These are phyloP conservation scores for Colletotrichum spaethianum DNA, from an alignment of 2,329 filamentous ascomycete genomes.

Conservation along the genomic window DNA sequence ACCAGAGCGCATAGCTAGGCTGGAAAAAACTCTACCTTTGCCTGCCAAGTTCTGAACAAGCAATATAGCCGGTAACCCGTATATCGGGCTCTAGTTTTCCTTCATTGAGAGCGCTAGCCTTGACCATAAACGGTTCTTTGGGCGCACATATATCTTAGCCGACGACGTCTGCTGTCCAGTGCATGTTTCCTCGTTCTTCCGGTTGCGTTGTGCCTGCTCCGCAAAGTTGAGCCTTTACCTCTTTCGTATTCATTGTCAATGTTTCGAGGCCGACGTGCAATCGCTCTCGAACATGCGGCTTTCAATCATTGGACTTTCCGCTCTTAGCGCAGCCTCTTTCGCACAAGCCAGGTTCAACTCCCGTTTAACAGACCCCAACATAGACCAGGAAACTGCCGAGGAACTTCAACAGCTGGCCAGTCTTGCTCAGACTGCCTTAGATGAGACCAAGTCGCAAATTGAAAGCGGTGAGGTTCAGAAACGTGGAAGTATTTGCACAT, in stretches of 20 bases:
- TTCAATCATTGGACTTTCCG: neutral
- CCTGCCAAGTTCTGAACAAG: neutral
- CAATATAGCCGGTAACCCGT: neutral
- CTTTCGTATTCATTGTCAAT: neutral
- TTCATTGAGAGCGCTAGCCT: neutral
- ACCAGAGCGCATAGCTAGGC: neutral
- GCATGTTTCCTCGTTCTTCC: neutral
- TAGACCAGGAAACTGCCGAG: neutral
- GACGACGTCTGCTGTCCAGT: neutral
- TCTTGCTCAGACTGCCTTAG: constrained; percentile 41
- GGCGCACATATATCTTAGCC: constrained; percentile 1
- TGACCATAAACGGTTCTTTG: neutral
- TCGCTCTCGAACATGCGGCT: neutral
- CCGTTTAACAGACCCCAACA: neutral
- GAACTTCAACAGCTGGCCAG: constrained; percentile 19
- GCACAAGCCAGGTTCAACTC: constrained; percentile 35
- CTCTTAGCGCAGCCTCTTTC: constrained; percentile 2
- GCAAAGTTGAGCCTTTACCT: neutral
- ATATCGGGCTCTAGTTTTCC: neutral
- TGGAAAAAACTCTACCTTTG: neutral
- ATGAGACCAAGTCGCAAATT: constrained; percentile 44
- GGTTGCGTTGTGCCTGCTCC: neutral
- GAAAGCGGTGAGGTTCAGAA: constrained; percentile 40
- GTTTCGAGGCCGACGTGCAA: neutral
- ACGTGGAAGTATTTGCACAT: constrained; percentile 43